Evolutionary conservation across 2,329 filamentous ascomycete genomes (phyloP).

Genomic region (Aspergillus aculeatinus): DNA sequence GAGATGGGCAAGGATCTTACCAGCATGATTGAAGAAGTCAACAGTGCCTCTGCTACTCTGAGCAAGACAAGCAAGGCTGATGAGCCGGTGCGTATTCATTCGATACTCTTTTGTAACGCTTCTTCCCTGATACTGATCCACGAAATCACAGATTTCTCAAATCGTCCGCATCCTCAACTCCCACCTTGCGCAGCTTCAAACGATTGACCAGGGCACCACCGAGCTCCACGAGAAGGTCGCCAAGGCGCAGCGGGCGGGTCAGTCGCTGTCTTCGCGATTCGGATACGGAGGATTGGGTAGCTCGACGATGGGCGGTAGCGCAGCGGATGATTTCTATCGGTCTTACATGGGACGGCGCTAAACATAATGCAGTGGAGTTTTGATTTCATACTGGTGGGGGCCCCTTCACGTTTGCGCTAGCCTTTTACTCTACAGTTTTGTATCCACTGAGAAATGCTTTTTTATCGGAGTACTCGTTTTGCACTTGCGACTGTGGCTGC

Average conservation of each 20-base stretch:
- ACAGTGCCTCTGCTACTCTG: constrained; percentile 82
- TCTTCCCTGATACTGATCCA: background rate
- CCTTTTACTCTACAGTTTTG: background rate
- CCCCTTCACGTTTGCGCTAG: background rate
- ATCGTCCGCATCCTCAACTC: constrained; percentile 94
- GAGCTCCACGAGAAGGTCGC: constrained; percentile 78
- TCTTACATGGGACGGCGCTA: constrained; percentile 77
- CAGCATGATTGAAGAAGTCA: constrained; percentile 98
- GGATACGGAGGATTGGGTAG: constrained; percentile 36
- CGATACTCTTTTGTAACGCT: background rate
- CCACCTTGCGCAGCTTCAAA: constrained; percentile 86
- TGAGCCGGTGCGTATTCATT: constrained; percentile 68
- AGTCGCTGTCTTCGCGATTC: constrained; percentile 48
- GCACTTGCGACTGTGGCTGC: background rate
- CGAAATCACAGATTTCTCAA: constrained; percentile 69
- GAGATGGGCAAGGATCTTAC: constrained; percentile 90
- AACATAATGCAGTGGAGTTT: background rate
- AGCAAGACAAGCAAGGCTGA: constrained; percentile 87
- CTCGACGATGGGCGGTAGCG: constrained; percentile 37
- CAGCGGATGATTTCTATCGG: constrained; percentile 85
- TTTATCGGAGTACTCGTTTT: background rate
- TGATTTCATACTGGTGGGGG: background rate
- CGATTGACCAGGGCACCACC: constrained; percentile 83
- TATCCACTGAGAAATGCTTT: background rate
- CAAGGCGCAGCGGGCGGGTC: constrained; percentile 76